Conservation (phyloP, 768 basidiomycete species). For the Panaeolus papilionaceus region DNA sequence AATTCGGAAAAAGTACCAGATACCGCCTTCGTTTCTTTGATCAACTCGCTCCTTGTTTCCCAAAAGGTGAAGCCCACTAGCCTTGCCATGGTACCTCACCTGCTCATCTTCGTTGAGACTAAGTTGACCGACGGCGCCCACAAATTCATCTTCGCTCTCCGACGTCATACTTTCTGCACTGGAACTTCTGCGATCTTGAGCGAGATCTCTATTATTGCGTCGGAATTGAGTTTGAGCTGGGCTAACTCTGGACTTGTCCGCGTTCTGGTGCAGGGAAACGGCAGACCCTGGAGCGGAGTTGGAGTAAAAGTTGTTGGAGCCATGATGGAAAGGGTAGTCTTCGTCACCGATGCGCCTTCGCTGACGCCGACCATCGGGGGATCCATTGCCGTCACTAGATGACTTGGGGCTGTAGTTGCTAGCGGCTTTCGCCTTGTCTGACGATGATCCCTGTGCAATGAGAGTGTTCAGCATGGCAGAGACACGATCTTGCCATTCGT, state of each 20-base stretch:
- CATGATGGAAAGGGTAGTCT: slow-evolving; percentile 28
- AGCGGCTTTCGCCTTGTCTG: not conserved
- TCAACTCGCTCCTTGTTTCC: slow-evolving; percentile 66
- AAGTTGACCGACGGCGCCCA: slow-evolving; percentile 83
- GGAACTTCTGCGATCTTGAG: slow-evolving; percentile 34
- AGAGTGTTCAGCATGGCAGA: slow-evolving; percentile 43
- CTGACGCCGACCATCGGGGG: slow-evolving; percentile 49
- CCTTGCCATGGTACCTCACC: slow-evolving; percentile 87
- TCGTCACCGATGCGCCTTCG: slow-evolving; percentile 54
- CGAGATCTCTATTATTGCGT: not conserved
- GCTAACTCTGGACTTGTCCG: slow-evolving; percentile 14
- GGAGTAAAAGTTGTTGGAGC: slow-evolving; percentile 23
- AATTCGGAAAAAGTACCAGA: slow-evolving; percentile 57
- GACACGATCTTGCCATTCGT: slow-evolving; percentile 85
- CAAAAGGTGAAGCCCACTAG: slow-evolving; percentile 79
- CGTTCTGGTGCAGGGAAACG: slow-evolving; percentile 28
- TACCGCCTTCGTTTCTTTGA: slow-evolving; percentile 74
- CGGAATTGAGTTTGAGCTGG: not conserved
- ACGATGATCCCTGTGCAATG: slow-evolving; percentile 23
- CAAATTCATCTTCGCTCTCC: slow-evolving; percentile 49
- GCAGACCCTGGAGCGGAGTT: slow-evolving; percentile 32
- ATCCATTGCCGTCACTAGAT: slow-evolving; percentile 35
- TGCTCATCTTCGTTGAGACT: slow-evolving; percentile 88
- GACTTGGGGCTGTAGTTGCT: slow-evolving; percentile 28
- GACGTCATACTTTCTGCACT: slow-evolving; percentile 42